Evolutionary conservation across 345 rosid genomes (phyloP), one percentile per base, ranked within the genome.

Genomic region (Melaleuca quinquenervia): DNA sequence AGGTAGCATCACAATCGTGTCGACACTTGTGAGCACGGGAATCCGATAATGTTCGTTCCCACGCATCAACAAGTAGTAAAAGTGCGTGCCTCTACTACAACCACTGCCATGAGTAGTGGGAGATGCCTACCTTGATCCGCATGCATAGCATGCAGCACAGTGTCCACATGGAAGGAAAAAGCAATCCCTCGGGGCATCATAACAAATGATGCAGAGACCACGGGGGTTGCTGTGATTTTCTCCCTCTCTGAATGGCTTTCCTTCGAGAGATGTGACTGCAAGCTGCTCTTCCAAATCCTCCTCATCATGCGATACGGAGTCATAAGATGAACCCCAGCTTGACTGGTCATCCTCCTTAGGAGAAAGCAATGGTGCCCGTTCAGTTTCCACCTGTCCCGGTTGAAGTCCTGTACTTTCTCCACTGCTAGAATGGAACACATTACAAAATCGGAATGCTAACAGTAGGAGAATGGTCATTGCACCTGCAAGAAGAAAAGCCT

Each of bases 111-210:
- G 32, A 50, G 44, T 11, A 36, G 48, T 36, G 55, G 41, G 76
- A 26, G n/a, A 83, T 52, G 16, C 29, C 82, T 91, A 92, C 96
- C 96, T 94, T 82, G 91, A 85, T 90, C 92, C 95, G 62, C 95
- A 93, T 8, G 90, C 86, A 84, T 90, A 93, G 88, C 96, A 94
- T 48, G 94, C 88, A 7, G 91, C 94, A 76, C 91, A 90, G 82
- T 94, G 96, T n/a, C 94, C 95, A 54, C 96, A 94, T 4, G 96
- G 96, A 85, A 94, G 94, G 87, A 94, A 94, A 85, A 94, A 94
- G 87, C 95, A 91, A 52, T 93, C 94, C 74, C 92, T 91, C 5
- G 90, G 90, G 36, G 93, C 87, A 85, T 91, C 92, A 56, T 85
- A 91, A 89, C 96, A 94, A 64, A 93, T 88, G 8, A 89, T 90